Evolutionary conservation across 768 basidiomycete genomes (phyloP), one percentile per base, ranked within the genome.

Genomic region (Suillus paluster): DNA sequence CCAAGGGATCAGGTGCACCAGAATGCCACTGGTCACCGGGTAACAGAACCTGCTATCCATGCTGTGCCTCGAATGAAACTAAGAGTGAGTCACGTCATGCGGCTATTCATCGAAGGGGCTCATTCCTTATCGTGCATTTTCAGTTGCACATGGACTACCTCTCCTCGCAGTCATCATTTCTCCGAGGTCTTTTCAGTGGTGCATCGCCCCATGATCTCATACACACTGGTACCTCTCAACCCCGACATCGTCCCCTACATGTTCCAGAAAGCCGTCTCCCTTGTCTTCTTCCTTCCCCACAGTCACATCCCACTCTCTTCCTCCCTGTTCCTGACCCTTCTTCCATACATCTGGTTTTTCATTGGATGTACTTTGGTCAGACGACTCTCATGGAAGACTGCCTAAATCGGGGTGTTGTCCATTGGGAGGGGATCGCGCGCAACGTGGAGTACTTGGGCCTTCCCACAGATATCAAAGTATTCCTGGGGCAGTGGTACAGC

Each of bases 401-500:
- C 45, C 84, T 97, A 14, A 83, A 85, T 63, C 76, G 80, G 21
- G 87, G 89, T 21, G 73, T 80, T 57, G 81, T 94, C 49, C 84
- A 85, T 52, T 96, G 94, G 94, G 91, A 95, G 67, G 92, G 92
- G 33, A 80, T 96, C 63, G 92, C 92, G 21, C 86, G 90, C 63
- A 97, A 95, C 73, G 93, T 90, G 71, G 94, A 96, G 71, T 96
- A 93, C 70, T 87, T 97, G 54, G 89, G 87, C 21, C 82, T 96
- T 64, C 81, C 86, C 57, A 77, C 86, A 19, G 88, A 91, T 48
- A 86, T 95, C 74, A 94, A 92, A 72, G 75, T 87, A 17, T 91
- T 91, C 70, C 79, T 95, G 53, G 86, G 89, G 0, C 81, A 79
- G 60, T 95, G 91, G 89, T 93, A 90, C 74, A 78, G 83, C 58